These are phyloP conservation scores for Gamsiella multidivaricata DNA, from an alignment of 192 early-diverging fungal species.

Conservation along the genomic window DNA sequence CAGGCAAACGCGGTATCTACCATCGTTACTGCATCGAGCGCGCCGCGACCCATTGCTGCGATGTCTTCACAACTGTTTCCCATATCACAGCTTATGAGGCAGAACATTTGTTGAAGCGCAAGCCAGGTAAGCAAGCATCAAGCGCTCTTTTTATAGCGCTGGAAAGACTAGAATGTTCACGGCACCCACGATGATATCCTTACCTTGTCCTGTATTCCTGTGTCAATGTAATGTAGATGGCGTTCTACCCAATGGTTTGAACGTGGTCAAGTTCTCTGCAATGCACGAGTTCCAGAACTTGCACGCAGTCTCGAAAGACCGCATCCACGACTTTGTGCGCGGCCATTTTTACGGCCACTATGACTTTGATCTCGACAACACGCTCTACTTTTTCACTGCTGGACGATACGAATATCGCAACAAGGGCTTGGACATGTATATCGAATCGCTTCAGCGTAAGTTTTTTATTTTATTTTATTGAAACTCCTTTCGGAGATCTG, in stretches of 20 bases:
- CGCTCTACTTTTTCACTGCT: slow-evolving; percentile 96
- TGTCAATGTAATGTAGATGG: slow-evolving; percentile 70
- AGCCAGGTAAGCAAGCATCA: slow-evolving; percentile 82
- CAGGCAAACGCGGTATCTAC: slow-evolving; percentile 97
- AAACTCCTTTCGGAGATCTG: neutral
- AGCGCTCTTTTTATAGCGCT: too few relatives aligned
- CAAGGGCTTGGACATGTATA: slow-evolving; percentile 98
- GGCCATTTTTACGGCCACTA: slow-evolving; percentile 98
- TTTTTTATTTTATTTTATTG: slow-evolving; percentile 6
- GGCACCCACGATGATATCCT: too few relatives aligned
- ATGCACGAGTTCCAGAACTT: slow-evolving; percentile 99
- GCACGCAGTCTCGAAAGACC: slow-evolving; percentile 92
- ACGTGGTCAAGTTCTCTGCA: slow-evolving; percentile 96
- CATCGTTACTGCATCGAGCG: slow-evolving; percentile 97
- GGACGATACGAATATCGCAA: slow-evolving; percentile 97
- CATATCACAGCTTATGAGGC: slow-evolving; percentile 97
- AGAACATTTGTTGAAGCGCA: slow-evolving; percentile 93
- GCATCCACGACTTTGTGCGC: slow-evolving; percentile 95
- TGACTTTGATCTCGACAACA: slow-evolving; percentile 96
- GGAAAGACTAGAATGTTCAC: too few relatives aligned
- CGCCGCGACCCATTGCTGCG: slow-evolving; percentile 91
- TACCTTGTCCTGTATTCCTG: neutral
- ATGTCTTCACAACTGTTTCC: slow-evolving; percentile 96
- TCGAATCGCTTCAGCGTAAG: slow-evolving; percentile 90
- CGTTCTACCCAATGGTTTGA: slow-evolving; percentile 94